A percentile compares a stretch with the other conserved stretches of the same genome.
Evolutionary conservation across 2,329 filamentous ascomycete genomes (phyloP).

Genomic region (Chaetomiaceae sp.): DNA sequence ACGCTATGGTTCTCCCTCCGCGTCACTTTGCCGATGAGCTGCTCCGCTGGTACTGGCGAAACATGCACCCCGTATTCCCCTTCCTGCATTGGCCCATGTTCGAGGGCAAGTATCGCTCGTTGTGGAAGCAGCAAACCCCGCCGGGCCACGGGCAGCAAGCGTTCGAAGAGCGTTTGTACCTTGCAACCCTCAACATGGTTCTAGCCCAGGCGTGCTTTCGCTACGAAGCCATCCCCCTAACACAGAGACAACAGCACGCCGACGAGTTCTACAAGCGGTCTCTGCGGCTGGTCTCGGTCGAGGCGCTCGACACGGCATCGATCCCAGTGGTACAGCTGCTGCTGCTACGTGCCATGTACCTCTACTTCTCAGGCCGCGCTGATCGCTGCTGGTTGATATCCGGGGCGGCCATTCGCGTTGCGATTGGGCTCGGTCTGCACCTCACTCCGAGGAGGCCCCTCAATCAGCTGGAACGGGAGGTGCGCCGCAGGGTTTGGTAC

Average conservation of each 20-base stretch:
- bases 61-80: slow-evolving; percentile 16
- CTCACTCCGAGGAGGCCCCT: background rate
- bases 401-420: slow-evolving; percentile 27
- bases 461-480: slow-evolving; percentile 26
- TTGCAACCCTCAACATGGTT: slow-evolving; percentile 27
- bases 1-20: slow-evolving; percentile 11
- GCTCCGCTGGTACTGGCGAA: slow-evolving; percentile 16
- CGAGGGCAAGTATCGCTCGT: slow-evolving; percentile 3
- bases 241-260: slow-evolving; percentile 13
- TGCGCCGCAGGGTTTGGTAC: slow-evolving; percentile 28
- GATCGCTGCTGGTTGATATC: slow-evolving; percentile 29
- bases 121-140: slow-evolving; percentile 7
- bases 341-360: slow-evolving; percentile 26
- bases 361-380: slow-evolving; percentile 25
- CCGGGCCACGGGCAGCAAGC: background rate
- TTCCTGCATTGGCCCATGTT: slow-evolving; percentile 20
- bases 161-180: slow-evolving; percentile 17
- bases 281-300: slow-evolving; percentile 22
- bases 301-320: slow-evolving; percentile 25
- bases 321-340: slow-evolving; percentile 28
- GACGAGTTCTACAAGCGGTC: slow-evolving; percentile 28
- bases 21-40: slow-evolving; percentile 10
- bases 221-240: slow-evolving; percentile 8
- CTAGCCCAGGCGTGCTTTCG: slow-evolving; percentile 28
- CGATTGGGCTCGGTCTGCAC: slow-evolving; percentile 28